Evolutionary conservation across 2,329 filamentous ascomycete genomes (phyloP), one percentile per base, ranked within the genome.

Genomic region (Biscogniauxia mediterranea): DNA sequence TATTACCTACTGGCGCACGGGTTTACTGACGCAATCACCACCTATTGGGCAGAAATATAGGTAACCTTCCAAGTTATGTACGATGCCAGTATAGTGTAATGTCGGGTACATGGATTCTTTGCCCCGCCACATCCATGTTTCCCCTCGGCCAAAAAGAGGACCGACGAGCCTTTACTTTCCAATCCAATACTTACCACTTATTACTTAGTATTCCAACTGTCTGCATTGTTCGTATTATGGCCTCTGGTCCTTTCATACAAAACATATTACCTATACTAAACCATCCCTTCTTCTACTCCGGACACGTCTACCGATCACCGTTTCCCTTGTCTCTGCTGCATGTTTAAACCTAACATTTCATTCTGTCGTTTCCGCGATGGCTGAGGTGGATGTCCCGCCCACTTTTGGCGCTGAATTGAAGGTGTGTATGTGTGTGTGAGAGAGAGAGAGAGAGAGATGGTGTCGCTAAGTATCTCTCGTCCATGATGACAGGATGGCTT

Each of bases 391-490:
- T 71, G 86, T 85, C 74, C 84, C 88, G 80, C 92, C 92, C 74
- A 91, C 91, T 71, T 97, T 99, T 78, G 95, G 95, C 79, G 87
- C 90, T 61, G 93, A 97, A 82, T 84, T 98, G 76, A 98, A 96
- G 90, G 93, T 93, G 80, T 64, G 79, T 74, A 52, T 51, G 13
- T 46, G 5, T 15, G 60, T 21, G 42, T 23, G 13, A 20, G 38
- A 23, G 13, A 20, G 38, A 23, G 13, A 20, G 38, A 23, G 13
- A 20, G 38, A 23, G 13, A 20, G 38, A 23, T 32, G 54, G 38
- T 19, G 49, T 60, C 23, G 57, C 63, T 67, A 58, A 64, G 49
- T 50, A 46, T 2, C 25, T 49, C 13, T 15, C 51, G 38, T 46
- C 38, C 17, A 67, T 53, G 64, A 57, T 52, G 52, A 52, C 60